These are phyloP conservation scores for Ichthyophthirius multifiliis DNA, from an alignment of 169 alveolate genomes.

Conservation along the genomic window DNA sequence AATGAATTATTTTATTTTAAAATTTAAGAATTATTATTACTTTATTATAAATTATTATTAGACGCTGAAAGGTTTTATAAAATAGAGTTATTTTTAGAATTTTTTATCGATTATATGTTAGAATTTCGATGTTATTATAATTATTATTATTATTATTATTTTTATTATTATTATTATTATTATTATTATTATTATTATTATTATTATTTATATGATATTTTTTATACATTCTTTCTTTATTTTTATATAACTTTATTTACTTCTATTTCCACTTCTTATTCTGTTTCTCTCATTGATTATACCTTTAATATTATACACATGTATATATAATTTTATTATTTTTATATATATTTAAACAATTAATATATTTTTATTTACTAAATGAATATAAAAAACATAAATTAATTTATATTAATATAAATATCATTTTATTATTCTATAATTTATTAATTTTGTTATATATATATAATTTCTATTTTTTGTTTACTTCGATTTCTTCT, in stretches of 20 bases:
- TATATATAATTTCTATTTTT: too few species aligned
- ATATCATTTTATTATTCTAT: too few species aligned
- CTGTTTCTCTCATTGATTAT: too few species aligned
- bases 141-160: not conserved
- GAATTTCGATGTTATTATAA: not conserved
- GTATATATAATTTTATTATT: too few species aligned
- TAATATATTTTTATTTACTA: not conserved
- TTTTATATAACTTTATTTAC: not conserved
- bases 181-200: not conserved
- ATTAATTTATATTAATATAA: not conserved
- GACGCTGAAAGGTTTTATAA: too few species aligned
- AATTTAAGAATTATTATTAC: too few species aligned
- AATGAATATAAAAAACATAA: not conserved
- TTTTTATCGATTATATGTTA: not conserved
- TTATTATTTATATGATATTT: not conserved
- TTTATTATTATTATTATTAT: not conserved
- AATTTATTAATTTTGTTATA: too few species aligned
- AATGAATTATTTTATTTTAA: not conserved
- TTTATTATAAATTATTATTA: too few species aligned
- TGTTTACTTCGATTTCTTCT: not conserved
- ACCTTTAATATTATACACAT: too few species aligned
- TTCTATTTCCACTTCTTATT: conserved; percentile 1
- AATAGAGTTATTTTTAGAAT: not conserved
- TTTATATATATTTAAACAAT: not conserved
- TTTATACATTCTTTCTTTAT: not conserved